Base-by-base conservation (phyloP, 768 basidiomycete species). In the Agaricus blazei region DNA sequence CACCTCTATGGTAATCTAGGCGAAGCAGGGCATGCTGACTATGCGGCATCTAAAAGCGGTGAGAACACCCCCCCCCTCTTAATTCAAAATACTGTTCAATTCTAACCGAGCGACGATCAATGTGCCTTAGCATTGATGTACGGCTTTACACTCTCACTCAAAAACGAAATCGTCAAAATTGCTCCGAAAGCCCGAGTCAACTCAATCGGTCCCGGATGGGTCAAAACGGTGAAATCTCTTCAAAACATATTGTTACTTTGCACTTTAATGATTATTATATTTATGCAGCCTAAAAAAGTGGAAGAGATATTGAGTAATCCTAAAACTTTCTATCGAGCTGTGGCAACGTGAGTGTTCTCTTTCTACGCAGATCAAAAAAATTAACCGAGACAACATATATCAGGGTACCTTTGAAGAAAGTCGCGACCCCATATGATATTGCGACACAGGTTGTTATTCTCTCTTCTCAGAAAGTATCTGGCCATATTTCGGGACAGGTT, bases 121-220 rank as follows among this genome's bases (percentile, higher is more conserved):
- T 42, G 9, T 19, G 19, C 19, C 19, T 19, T 19, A 86, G 86
- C 80, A 3, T 75, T 87, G 72, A 88, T 88, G 87, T 84, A 87
- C 58, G 89, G 87, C 1, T 63, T 90, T 36, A 81, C 79, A 3
- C 68, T 84, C 61, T 74, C 82, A 5, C 73, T 90, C 60, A 90
- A 90, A 70, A 90, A 90, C 65, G 88, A 91, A 68, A 88, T 90
- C 53, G 88, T 91, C 43, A 81, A 81, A 67, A 79, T 89, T 57
- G 87, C 87, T 0, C 84, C 87, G 0, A 75, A 68, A 52, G 89
- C 79, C 0, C 75, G 88, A n/a, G 87, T 89, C 3, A 90, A 90
- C 60, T 73, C 74, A 44, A 75, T 90, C n/a, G 84, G 78, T 0
- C 88, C 88, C 3, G 86, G 87, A 4, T 88, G 83, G 82, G 80